These are phyloP conservation scores for Aspergillus phoenicis DNA, from an alignment of 2,329 filamentous ascomycete species.

Conservation along the genomic window DNA sequence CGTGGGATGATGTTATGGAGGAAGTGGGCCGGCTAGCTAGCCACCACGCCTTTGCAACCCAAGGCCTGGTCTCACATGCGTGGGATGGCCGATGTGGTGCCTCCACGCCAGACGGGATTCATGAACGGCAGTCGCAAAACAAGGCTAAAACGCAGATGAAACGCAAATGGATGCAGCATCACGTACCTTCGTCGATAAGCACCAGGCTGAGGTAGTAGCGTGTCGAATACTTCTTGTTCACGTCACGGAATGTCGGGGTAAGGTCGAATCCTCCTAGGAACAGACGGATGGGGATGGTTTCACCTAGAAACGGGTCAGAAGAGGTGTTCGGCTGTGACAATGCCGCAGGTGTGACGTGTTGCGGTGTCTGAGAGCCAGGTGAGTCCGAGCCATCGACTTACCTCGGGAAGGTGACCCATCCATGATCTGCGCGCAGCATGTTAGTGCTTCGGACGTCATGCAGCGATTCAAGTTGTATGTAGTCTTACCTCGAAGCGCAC, in stretches of 20 bases:
- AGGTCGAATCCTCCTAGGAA: conserved; percentile 98
- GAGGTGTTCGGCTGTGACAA: neutral
- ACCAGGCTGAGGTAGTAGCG: conserved; percentile 96
- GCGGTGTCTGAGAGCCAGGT: neutral
- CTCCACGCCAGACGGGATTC: neutral
- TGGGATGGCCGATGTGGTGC: neutral
- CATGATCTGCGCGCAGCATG: conserved; percentile 71
- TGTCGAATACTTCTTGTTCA: conserved; percentile 99
- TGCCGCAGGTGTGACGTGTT: conserved; percentile 1
- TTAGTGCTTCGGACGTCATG: conserved; percentile 9
- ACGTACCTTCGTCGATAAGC: conserved; percentile 85
- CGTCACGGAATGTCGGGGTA: conserved; percentile 96
- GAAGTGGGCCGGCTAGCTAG: conserved; percentile 8
- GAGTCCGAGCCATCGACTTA: conserved; percentile 45
- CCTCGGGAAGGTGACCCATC: conserved; percentile 96
- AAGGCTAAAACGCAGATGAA: conserved; percentile 2
- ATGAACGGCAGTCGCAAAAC: neutral
- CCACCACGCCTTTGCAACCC: conserved; percentile 16
- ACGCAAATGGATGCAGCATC: conserved; percentile 8
- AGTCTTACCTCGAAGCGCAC: conserved; percentile 83
- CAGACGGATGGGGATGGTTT: conserved; percentile 93
- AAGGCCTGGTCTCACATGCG: conserved; percentile 1
- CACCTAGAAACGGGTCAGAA: conserved; percentile 51
- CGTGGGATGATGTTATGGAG: conserved; percentile 17
- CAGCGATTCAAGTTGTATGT: conserved; percentile 13